Conservation (phyloP, 2,329 filamentous ascomycete genomes). For the Shiraia sp. region DNA sequence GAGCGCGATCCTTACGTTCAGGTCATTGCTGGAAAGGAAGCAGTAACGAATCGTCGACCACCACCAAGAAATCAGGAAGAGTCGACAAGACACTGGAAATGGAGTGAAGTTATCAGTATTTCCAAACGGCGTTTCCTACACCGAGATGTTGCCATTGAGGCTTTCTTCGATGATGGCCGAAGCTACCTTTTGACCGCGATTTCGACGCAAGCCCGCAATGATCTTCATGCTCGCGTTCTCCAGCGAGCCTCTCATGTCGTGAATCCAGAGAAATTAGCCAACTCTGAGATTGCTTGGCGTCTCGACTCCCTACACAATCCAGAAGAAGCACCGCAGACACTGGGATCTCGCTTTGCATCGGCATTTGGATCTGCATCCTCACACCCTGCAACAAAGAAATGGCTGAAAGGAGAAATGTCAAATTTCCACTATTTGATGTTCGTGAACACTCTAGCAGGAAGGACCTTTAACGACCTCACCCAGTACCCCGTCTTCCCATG, state of each 20-base stretch:
- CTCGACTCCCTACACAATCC: conserved; percentile 78
- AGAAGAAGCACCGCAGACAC: conserved; percentile 64
- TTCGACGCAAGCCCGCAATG: conserved; percentile 73
- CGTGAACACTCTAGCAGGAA: conserved; percentile 93
- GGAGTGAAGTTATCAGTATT: conserved; percentile 91
- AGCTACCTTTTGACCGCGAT: conserved; percentile 92
- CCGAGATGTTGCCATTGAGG: conserved; percentile 92
- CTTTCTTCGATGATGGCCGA: conserved; percentile 95
- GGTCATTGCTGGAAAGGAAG: conserved; percentile 81
- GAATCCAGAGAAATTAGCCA: conserved; percentile 68
- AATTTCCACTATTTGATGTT: conserved; percentile 99
- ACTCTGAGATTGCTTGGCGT: conserved; percentile 88
- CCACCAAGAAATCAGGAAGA: conserved; percentile 53
- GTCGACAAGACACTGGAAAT: conserved; percentile 89
- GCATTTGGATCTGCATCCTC: conserved; percentile 84
- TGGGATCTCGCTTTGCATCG: conserved; percentile 88
- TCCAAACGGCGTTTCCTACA: conserved; percentile 96
- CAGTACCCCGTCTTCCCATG: conserved; percentile 98
- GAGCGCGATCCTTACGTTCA: conserved; percentile 95
- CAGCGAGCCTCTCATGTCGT: conserved; percentile 80
- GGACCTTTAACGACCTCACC: conserved; percentile 96
- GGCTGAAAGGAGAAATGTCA: conserved; percentile 92
- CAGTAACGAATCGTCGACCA: conserved; percentile 53
- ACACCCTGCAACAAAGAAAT: conserved; percentile 83
- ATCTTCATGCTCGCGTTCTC: conserved; percentile 75